Evolutionary conservation across 2,329 filamentous ascomycete species (phyloP).

Genomic region (Cladosporium sp.): DNA sequence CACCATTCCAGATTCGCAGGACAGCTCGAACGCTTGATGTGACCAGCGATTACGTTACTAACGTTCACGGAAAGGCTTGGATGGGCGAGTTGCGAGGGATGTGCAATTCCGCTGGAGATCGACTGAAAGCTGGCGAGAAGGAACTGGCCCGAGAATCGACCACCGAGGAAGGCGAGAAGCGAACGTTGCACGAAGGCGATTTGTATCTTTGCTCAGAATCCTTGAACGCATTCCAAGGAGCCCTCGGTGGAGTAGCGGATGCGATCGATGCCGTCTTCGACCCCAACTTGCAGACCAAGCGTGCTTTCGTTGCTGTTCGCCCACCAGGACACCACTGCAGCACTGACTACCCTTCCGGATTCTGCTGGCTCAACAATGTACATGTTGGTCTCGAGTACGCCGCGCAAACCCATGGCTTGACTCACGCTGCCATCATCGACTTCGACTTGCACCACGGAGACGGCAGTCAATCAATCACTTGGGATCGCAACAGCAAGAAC

Average conservation of each 20-base stretch:
- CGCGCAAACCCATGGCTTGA: conserved; percentile 75
- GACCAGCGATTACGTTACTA: conserved; percentile 72
- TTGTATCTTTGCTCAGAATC: conserved; percentile 88
- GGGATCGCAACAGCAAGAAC: conserved; percentile 78
- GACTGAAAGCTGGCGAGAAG: conserved; percentile 70
- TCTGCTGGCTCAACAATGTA: conserved; percentile 98
- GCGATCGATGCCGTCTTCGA: conserved; percentile 82
- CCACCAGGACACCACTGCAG: conserved; percentile 97
- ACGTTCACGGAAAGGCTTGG: conserved; percentile 87
- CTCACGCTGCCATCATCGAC: conserved; percentile 89
- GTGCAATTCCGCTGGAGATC: conserved; percentile 75
- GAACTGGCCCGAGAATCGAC: conserved; percentile 61
- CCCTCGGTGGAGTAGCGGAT: conserved; percentile 87
- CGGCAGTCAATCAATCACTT: conserved; percentile 91
- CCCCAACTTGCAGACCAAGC: conserved; percentile 31
- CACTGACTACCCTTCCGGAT: conserved; percentile 81
- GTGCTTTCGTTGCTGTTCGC: conserved; percentile 87
- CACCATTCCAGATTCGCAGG: conserved; percentile 78
- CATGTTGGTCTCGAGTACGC: conserved; percentile 94
- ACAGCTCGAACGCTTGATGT: conserved; percentile 69
- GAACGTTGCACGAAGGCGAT: conserved; percentile 78
- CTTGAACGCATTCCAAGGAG: conserved; percentile 80
- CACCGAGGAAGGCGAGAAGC: conserved; percentile 44
- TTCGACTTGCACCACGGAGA: conserved; percentile 91
- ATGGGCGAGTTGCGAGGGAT: conserved; percentile 86